Evolutionary conservation across 768 basidiomycete species (phyloP).

Genomic region (Lyophyllum atratum): DNA sequence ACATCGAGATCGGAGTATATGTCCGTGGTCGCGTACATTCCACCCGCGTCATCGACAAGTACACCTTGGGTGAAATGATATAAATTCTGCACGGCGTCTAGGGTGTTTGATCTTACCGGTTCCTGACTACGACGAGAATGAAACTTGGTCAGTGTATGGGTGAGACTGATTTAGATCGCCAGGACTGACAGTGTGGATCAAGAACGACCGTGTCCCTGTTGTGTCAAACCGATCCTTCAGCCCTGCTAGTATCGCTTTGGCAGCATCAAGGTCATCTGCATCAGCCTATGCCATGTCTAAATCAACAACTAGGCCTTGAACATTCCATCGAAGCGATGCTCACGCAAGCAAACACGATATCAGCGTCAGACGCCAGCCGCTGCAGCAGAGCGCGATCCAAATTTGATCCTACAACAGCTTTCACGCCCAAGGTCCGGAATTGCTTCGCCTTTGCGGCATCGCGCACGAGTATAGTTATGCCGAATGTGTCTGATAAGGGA

Average conservation of each 20-base stretch:
- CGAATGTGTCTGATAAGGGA: slow-evolving; percentile 39
- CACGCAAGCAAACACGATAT: slow-evolving; percentile 47
- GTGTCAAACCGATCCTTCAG: slow-evolving; percentile 33
- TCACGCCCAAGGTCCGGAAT: slow-evolving; percentile 36
- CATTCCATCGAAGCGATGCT: slow-evolving; percentile 7
- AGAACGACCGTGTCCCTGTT: slow-evolving; percentile 32
- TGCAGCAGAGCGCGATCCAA: slow-evolving; percentile 39
- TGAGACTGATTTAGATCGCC: not conserved
- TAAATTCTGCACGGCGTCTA: not conserved
- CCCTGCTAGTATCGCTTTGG: slow-evolving; percentile 40
- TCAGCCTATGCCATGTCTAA: slow-evolving; percentile 31
- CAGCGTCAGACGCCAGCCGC: slow-evolving; percentile 41
- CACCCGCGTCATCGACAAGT: slow-evolving; percentile 43
- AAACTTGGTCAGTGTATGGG: not conserved
- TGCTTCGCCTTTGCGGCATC: slow-evolving; percentile 37
- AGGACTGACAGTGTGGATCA: slow-evolving; percentile 45
- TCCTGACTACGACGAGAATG: slow-evolving; percentile 26
- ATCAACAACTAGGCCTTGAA: not conserved
- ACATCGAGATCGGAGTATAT: slow-evolving; percentile 54
- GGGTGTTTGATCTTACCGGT: slow-evolving; percentile 24
- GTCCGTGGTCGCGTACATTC: slow-evolving; percentile 34
- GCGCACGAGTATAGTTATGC: slow-evolving; percentile 48
- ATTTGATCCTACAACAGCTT: slow-evolving; percentile 41
- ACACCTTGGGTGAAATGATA: slow-evolving; percentile 28
- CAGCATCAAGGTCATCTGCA: slow-evolving; percentile 38